Percentiles rank a stretch among this genome's conserved stretches.
Evolutionary conservation across 2,329 filamentous ascomycete genomes (phyloP).

Genomic region (Neoscytalidium dimidiatum): DNA sequence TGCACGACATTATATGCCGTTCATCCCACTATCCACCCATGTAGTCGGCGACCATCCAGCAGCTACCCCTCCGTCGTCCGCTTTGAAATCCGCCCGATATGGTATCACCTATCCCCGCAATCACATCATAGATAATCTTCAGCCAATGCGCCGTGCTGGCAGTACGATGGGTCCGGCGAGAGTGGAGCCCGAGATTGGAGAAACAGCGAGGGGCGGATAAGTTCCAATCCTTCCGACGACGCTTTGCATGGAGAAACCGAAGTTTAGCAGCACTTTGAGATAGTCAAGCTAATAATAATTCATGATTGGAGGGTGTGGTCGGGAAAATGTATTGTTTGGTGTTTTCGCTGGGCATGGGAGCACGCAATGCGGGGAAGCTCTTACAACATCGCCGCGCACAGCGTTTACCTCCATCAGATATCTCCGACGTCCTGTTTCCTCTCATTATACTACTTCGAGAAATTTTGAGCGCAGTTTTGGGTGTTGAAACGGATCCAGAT

Average conservation of each 20-base stretch:
- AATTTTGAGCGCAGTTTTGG: background rate
- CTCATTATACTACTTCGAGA: background rate
- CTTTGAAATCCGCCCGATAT: constrained; percentile 10
- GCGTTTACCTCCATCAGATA: background rate
- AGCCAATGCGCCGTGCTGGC: background rate
- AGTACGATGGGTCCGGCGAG: background rate
- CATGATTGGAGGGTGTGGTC: background rate
- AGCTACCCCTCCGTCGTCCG: background rate
- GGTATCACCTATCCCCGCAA: constrained; percentile 10
- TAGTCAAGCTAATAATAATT: background rate
- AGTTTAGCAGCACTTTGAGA: background rate
- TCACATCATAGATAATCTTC: constrained; percentile 19
- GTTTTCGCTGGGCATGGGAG: background rate
- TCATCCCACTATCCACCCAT: constrained; percentile 3
- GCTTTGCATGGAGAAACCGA: background rate
- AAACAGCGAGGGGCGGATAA: background rate
- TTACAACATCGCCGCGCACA: constrained; percentile 16
- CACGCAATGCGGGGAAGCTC: constrained; percentile 21
- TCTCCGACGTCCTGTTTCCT: background rate
- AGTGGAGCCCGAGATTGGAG: constrained; percentile 11
- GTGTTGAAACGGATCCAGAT: no score
- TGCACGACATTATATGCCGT: constrained; percentile 7
- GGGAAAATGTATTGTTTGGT: constrained; percentile 7
- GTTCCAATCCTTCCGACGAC: background rate
- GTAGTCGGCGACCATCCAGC: background rate